A percentile compares a stretch with the other conserved stretches of the same genome.
Evolutionary conservation across 495 filamentous ascomycete genomes (phyloP).

Genomic region (Penicillium goetzii): DNA sequence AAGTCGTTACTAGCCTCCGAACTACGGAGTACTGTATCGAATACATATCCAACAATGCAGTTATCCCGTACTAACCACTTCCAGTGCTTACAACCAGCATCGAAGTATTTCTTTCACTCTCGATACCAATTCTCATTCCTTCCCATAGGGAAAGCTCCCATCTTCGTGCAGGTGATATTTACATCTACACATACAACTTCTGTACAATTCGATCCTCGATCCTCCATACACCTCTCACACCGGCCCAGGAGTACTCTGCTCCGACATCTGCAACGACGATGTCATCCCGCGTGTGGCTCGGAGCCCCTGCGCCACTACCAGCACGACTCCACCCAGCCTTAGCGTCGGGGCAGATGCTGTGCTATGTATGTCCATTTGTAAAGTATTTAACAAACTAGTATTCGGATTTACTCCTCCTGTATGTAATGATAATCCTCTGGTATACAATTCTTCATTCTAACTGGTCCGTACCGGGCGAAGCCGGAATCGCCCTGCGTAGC

Average conservation of each 20-base stretch:
- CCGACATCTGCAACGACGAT: conserved; percentile 25
- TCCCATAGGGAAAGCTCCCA: too few species aligned
- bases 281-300: conserved; percentile 33
- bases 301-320: conserved; percentile 29
- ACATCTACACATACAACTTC: not conserved
- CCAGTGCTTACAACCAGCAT: not conserved
- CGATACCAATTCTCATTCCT: not conserved
- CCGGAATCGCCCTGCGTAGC: conserved; percentile 12
- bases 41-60: too few species aligned
- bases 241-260: conserved; percentile 30
- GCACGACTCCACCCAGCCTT: conserved; percentile 15
- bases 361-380: not conserved
- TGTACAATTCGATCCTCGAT: not conserved
- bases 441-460: not conserved
- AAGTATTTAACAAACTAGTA: not conserved
- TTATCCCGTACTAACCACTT: not conserved
- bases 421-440: not conserved
- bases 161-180: not conserved
- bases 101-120: not conserved
- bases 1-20: too few species aligned
- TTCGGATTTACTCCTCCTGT: not conserved
- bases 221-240: not conserved
- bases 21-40: too few species aligned
- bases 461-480: not conserved
- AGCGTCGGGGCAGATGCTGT: conserved; percentile 5